These are phyloP conservation scores for Lactarius akahatsu DNA, from an alignment of 768 basidiomycete genomes.

Conservation along the genomic window DNA sequence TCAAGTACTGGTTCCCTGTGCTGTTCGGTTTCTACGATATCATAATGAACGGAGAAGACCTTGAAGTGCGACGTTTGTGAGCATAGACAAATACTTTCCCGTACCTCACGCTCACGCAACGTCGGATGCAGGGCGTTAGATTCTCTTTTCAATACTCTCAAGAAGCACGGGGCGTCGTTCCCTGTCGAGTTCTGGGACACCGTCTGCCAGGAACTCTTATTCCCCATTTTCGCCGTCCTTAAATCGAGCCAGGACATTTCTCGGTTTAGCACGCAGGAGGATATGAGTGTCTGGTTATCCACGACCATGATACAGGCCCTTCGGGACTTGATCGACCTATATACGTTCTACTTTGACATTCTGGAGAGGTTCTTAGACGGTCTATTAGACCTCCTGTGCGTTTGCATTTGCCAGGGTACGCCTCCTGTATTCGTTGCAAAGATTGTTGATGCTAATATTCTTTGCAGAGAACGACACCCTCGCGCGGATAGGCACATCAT, in stretches of 20 bases:
- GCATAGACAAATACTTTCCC: conserved; percentile 35
- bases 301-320: conserved; percentile 99
- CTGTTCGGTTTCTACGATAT: conserved; percentile 99
- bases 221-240: conserved; percentile 97
- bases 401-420: conserved; percentile 98
- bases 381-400: conserved; percentile 87
- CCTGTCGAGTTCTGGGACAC: conserved; percentile 96
- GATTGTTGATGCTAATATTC: conserved; percentile 11
- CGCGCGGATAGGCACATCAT: conserved; percentile 96
- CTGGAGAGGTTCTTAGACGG: conserved; percentile 90
- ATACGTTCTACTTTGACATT: conserved; percentile 92
- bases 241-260: conserved; percentile 91
- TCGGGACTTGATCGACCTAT: conserved; percentile 91
- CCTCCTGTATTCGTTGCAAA: not conserved
- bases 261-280: conserved; percentile 93
- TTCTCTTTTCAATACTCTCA: conserved; percentile 91
- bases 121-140: conserved; percentile 77
- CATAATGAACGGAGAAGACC: conserved; percentile 98
- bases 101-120: conserved; percentile 4
- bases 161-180: conserved; percentile 82
- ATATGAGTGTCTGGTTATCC: conserved; percentile 99
- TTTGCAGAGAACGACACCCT: conserved; percentile 92
- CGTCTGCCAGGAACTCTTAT: conserved; percentile 93
- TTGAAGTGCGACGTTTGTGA: conserved; percentile 95
- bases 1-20: conserved; percentile 96